Base-by-base conservation (phyloP, 31 red algal species). In the Endocladia muricata region DNA sequence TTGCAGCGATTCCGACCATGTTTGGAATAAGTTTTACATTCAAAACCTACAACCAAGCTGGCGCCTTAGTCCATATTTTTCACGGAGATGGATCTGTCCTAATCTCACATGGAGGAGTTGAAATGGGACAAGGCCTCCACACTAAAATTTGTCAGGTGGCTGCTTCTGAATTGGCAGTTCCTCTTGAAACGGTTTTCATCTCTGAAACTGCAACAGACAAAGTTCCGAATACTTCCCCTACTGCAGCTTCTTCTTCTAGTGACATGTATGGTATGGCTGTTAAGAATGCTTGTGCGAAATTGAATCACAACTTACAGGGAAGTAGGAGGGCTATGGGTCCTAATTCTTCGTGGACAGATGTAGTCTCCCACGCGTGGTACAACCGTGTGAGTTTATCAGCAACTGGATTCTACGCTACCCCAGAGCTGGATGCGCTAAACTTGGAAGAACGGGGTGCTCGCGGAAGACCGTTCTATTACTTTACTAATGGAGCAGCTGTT, bases 251-350 rank as follows among this genome's bases (percentile, higher is more conserved):
- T 29, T 43, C 76, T 49, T 88, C 88, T 3, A 83, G 75, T 41
- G 93, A 96, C 37, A 35, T 96, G 68, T 96, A 96, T 55, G 93
- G 93, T 6, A 96, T 96, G 93, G 93, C 93, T 2, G 83, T 88
- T 4, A 65, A 32, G 32, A 58, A 88, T 41, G 88, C 88, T 38
- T 96, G 93, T 49, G 26, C 55, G 11, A 73, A 68, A 49, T 41
- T 96, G n/a, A 40, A 64, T 31, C 41, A 38, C 29, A 47, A 82
- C 17, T 40, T 96, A 28, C 33, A 73, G 31, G 37, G 40, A 32
- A 59, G 77, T 23, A 72, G 73, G 11, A 76, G 34, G n/a, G 70
- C 70, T 31, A 33, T 73, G 1, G 81, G 72, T 61, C 15, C 19
- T 25, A 37, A 35, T 35, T 47, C 41, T 17, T 17, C 93, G 1